Conservation (phyloP, 768 basidiomycete species). For the Agaricus sinodeliciosus region DNA sequence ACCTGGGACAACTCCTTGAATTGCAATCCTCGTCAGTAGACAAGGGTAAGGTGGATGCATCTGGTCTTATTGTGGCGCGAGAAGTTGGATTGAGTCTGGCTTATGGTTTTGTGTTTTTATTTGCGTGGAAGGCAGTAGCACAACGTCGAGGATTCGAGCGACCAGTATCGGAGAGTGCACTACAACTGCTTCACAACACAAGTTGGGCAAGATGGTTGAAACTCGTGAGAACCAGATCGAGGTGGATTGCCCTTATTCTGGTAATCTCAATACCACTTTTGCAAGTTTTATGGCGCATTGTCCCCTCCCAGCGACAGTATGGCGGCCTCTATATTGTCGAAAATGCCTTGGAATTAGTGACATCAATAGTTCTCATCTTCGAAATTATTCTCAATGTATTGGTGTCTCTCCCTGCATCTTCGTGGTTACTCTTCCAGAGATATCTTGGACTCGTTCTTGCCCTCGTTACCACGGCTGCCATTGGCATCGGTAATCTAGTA, state of each 20-base stretch:
- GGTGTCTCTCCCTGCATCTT: constrained; percentile 31
- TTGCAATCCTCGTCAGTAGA: constrained; percentile 23
- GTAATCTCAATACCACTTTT: constrained; percentile 44
- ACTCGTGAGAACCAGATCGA: constrained; percentile 40
- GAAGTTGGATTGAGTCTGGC: constrained; percentile 56
- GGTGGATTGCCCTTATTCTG: constrained; percentile 41
- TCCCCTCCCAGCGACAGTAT: constrained; percentile 27
- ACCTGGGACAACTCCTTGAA: constrained; percentile 49
- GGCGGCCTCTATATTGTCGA: constrained; percentile 52
- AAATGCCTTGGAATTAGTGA: constrained; percentile 48
- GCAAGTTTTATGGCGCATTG: constrained; percentile 59
- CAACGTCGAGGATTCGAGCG: constrained; percentile 35
- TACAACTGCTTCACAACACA: constrained; percentile 37
- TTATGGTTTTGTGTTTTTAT: constrained; percentile 53
- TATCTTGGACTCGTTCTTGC: constrained; percentile 47
- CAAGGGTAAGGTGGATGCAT: constrained; percentile 19
- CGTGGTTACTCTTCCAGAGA: constrained; percentile 36
- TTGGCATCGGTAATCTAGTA: constrained; percentile 51
- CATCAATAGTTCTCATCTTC: constrained; percentile 52
- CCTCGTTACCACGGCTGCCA: constrained; percentile 41
- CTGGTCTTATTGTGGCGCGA: constrained; percentile 41
- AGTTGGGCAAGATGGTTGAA: constrained; percentile 62
- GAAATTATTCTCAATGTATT: constrained; percentile 56
- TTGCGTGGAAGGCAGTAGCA: constrained; percentile 63
- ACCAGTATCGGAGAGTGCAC: constrained; percentile 2